These are phyloP conservation scores for Fonsecaea nubica DNA, from an alignment of 2,329 filamentous ascomycete species.

Conservation along the genomic window DNA sequence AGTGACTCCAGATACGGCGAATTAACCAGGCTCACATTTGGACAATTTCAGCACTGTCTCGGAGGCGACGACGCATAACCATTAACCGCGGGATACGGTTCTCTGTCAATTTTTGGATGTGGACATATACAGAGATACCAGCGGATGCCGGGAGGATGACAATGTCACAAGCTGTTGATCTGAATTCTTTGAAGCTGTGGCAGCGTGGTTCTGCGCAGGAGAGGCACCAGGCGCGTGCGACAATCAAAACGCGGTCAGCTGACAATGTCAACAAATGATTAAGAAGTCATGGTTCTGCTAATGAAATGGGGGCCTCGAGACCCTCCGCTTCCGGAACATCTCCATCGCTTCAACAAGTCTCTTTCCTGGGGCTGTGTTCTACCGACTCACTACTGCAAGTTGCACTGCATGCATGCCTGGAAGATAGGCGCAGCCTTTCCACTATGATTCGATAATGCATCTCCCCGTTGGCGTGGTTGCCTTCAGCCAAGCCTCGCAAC, in stretches of 20 bases:
- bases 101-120: neutral
- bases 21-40: neutral
- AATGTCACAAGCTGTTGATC: constrained; percentile 9
- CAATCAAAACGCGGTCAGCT: constrained; percentile 22
- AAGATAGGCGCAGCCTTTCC: constrained; percentile 15
- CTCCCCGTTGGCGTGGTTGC: constrained; percentile 28
- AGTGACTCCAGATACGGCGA: neutral
- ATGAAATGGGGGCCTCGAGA: neutral
- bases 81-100: neutral
- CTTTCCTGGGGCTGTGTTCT: neutral
- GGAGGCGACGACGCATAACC: neutral
- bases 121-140: neutral
- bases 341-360: constrained; percentile 1
- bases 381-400: constrained; percentile 12
- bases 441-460: constrained; percentile 32
- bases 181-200: neutral
- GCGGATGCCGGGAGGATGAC: constrained; percentile 1
- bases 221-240: constrained; percentile 18
- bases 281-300: neutral
- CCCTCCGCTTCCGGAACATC: neutral
- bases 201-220: neutral
- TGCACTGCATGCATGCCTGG: constrained; percentile 28
- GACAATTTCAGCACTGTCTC: neutral
- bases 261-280: constrained; percentile 21
- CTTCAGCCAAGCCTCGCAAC: constrained; percentile 34